These are phyloP conservation scores for Haplosporangium sp. DNA, from an alignment of 371 early-diverging fungal species.

Conservation along the genomic window DNA sequence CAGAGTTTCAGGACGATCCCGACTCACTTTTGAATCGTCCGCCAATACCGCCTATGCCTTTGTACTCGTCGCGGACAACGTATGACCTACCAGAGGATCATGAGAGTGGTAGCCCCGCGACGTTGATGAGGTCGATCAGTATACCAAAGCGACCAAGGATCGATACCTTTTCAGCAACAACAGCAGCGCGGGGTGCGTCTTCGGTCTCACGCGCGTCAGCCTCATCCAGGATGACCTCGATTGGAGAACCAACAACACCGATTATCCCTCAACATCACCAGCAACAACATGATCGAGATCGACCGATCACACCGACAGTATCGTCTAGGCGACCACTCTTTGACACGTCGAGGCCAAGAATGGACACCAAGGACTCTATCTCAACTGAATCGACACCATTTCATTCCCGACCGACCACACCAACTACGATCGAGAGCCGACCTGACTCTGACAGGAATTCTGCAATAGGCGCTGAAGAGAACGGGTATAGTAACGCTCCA, in stretches of 20 bases:
- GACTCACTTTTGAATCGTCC: slow-evolving; percentile 36
- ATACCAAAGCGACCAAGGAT: slow-evolving; percentile 46
- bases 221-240: slow-evolving; percentile 31
- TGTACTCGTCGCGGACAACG: slow-evolving; percentile 10
- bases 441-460: slow-evolving; percentile 39
- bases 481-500: not conserved
- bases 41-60: not conserved
- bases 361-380: slow-evolving; percentile 31
- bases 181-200: slow-evolving; percentile 10
- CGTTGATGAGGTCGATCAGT: slow-evolving; percentile 45
- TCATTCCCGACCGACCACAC: slow-evolving; percentile 40
- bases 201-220: slow-evolving; percentile 22
- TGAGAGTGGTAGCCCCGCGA: slow-evolving; percentile 45
- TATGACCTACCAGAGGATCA: slow-evolving; percentile 43
- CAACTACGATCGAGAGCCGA: slow-evolving; percentile 52
- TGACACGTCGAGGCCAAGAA: slow-evolving; percentile 30
- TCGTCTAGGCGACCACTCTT: slow-evolving; percentile 21
- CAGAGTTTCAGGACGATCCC: slow-evolving; percentile 50
- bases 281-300: slow-evolving; percentile 15
- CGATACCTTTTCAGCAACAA: slow-evolving; percentile 23
- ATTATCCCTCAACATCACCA: slow-evolving; percentile 20
- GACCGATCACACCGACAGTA: slow-evolving; percentile 17
- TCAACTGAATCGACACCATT: slow-evolving; percentile 44
- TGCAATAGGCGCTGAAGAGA: slow-evolving; percentile 28
- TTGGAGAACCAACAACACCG: slow-evolving; percentile 35